These are phyloP conservation scores for Lactifluus subvellereus DNA, from an alignment of 768 basidiomycete genomes.

Conservation along the genomic window DNA sequence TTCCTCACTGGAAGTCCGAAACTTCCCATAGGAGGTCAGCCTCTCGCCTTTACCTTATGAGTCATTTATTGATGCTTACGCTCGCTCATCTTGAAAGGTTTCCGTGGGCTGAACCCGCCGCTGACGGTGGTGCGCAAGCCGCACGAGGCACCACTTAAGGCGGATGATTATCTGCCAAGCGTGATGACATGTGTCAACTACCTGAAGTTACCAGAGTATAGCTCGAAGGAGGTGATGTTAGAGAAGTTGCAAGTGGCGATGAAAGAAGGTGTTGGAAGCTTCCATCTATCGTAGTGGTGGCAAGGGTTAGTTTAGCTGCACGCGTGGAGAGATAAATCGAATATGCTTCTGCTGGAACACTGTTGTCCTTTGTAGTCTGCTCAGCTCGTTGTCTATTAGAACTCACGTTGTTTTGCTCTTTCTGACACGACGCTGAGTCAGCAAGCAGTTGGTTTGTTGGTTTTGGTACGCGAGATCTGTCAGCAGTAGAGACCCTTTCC, in stretches of 20 bases:
- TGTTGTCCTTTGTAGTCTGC: constrained; percentile 9
- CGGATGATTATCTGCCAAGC: constrained; percentile 93
- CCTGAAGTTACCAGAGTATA: constrained; percentile 94
- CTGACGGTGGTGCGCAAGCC: constrained; percentile 97
- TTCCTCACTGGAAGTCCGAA: constrained; percentile 98
- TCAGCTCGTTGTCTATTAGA: neutral
- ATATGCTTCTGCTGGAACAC: constrained; percentile 5
- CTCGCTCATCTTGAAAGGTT: constrained; percentile 47
- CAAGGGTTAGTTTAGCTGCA: constrained; percentile 11
- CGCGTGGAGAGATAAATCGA: neutral
- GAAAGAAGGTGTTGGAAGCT: constrained; percentile 91
- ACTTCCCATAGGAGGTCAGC: constrained; percentile 86
- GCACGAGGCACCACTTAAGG: constrained; percentile 82
- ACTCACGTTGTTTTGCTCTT: neutral
- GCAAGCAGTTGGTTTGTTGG: neutral
- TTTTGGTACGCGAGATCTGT: neutral
- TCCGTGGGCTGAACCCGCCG: constrained; percentile 89
- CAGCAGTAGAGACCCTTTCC: neutral
- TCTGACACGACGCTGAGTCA: constrained; percentile 3
- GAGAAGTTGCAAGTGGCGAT: constrained; percentile 82
- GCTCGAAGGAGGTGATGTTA: constrained; percentile 75
- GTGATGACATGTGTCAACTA: constrained; percentile 99
- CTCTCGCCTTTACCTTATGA: neutral
- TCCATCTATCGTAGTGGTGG: constrained; percentile 92
- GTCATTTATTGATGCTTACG: neutral